Conservation (phyloP, 805 yeast species). For the Wickerhamomyces mucosus region DNA sequence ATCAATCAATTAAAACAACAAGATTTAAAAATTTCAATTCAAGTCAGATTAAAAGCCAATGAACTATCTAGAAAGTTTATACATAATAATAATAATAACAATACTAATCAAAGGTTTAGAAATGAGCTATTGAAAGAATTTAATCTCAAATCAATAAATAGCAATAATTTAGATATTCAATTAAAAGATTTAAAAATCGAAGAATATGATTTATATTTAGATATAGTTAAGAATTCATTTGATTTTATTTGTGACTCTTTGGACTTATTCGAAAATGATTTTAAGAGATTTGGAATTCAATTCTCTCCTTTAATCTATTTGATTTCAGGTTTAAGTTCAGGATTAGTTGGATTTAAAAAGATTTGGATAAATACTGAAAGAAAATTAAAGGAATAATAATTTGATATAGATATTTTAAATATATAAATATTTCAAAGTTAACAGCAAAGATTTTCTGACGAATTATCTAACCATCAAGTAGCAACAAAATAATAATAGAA, state of each 20-base stretch:
- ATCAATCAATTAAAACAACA: slow-evolving; percentile 37
- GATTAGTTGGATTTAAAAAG: slow-evolving; percentile 16
- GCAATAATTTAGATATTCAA: slow-evolving; percentile 16
- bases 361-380: slow-evolving; percentile 16
- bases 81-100: slow-evolving; percentile 13
- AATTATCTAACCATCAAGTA: too few relatives aligned
- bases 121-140: slow-evolving; percentile 23
- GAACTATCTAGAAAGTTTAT: slow-evolving; percentile 30
- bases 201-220: slow-evolving; percentile 28
- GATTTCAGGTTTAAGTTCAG: slow-evolving; percentile 15
- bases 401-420: too few relatives aligned
- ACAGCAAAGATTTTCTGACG: too few relatives aligned
- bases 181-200: slow-evolving; percentile 26
- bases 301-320: slow-evolving; percentile 14
- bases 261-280: slow-evolving; percentile 28
- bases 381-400: slow-evolving; percentile 8
- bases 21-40: slow-evolving; percentile 46
- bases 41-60: slow-evolving; percentile 49
- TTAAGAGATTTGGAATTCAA: slow-evolving; percentile 17
- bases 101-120: slow-evolving; percentile 22
- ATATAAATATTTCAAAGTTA: too few relatives aligned
- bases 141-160: slow-evolving; percentile 11
- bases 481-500: too few relatives aligned
- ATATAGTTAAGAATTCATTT: slow-evolving; percentile 31
- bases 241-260: slow-evolving; percentile 41